These are phyloP conservation scores for Acacia concinna DNA, from an alignment of 331 rosid species.

Conservation along the genomic window DNA sequence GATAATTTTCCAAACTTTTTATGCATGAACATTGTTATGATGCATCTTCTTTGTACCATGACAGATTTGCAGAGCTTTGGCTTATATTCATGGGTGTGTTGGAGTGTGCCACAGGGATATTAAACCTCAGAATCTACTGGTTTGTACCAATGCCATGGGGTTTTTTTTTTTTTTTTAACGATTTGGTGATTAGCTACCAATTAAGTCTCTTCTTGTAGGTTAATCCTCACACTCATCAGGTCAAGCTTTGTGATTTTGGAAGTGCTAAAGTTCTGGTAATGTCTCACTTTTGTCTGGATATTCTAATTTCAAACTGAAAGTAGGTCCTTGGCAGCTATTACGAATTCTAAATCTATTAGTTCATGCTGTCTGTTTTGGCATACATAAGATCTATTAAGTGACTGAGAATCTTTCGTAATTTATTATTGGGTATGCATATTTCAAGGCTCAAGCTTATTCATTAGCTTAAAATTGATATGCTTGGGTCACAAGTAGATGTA, in stretches of 20 bases:
- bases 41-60: slow-evolving; percentile 7
- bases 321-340: neutral
- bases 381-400: neutral
- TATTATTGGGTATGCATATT: neutral
- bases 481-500: neutral
- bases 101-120: slow-evolving; percentile 67
- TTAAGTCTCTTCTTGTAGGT: slow-evolving; percentile 46
- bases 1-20: neutral
- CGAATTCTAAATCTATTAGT: neutral
- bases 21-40: slow-evolving; percentile 15
- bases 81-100: slow-evolving; percentile 66
- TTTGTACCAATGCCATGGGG: slow-evolving; percentile 29
- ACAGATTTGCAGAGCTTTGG: slow-evolving; percentile 71
- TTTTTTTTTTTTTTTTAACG: neutral
- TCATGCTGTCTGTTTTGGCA: neutral
- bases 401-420: neutral
- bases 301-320: neutral
- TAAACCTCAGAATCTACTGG: slow-evolving; percentile 65
- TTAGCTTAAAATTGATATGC: neutral
- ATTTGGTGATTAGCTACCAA: slow-evolving; percentile 13
- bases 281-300: slow-evolving; percentile 22
- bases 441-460: neutral
- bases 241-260: slow-evolving; percentile 72
- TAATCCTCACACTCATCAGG: slow-evolving; percentile 73
- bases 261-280: slow-evolving; percentile 83